Evolutionary conservation across 148 eudicot genomes (phyloP), one percentile per base, ranked within the genome.

Genomic region (Fallopia convolvulus): DNA sequence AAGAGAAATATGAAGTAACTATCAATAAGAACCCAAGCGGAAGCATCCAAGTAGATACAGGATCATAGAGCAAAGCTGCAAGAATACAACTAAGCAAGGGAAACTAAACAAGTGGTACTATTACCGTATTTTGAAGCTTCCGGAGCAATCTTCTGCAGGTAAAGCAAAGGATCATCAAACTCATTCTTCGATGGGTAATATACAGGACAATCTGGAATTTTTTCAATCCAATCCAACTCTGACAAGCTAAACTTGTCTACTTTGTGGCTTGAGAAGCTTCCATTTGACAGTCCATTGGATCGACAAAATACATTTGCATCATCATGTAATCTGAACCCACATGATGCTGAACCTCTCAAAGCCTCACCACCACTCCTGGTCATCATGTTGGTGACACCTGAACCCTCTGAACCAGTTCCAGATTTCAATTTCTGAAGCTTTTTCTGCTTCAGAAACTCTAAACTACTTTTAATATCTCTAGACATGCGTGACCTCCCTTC

Each of bases 101-200:
- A 6, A 68, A 15, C 72, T 39, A 39, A 5, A 17, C 11, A 68
- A 68, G 72, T 36, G 46, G 72, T 15, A 15, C 10, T 4, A 68
- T 33, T 88, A 95, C 99, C 99, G 83, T 85, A 90, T 88, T 82
- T 92, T 50, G 99, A 95, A 74, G 97, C 97, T 81, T 92, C 92
- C 7, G 97, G 97, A 53, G 94, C 94, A 80, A 95, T 92, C 84
- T 82, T 92, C 79, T 91, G 94, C 86, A 95, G 75, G 86, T 91
- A 95, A 46, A 87, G 86, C 78, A 95, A 82, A 58, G 97, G 99
- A 85, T 95, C 99, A 75, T 86, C 90, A 85, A 95, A 95, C 77
- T 95, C 99, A 33, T 95, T 89, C 80, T 79, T 91, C 80, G 85
- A 85, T 72, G 97, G 99, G 83, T 49, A 74, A 73, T 88, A 95